phyloP scores from a whole-genome alignment of 2,329 filamentous ascomycete genomes.

The Mycocentrospora acerina region DNA sequence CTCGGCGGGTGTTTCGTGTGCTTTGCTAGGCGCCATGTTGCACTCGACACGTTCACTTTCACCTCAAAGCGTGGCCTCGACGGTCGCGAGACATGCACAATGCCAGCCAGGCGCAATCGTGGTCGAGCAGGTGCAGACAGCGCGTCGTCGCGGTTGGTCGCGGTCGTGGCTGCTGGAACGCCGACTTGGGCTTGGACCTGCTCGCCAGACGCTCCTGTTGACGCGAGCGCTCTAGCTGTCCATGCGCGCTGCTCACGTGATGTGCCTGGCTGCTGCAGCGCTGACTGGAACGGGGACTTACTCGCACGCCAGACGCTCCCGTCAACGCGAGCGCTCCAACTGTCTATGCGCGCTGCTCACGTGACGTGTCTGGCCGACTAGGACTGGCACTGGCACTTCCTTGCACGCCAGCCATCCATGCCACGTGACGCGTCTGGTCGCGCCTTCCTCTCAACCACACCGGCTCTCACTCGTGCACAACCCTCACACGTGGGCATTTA shows the following conservation, averaged over 20 bases:
- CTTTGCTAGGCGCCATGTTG: slow-evolving; percentile 49
- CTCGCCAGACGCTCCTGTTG: slow-evolving; percentile 28
- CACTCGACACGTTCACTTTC: slow-evolving; percentile 42
- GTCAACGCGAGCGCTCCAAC: slow-evolving; percentile 23
- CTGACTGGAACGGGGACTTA: too few relatives aligned
- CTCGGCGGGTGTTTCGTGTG: slow-evolving; percentile 50
- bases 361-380: too few relatives aligned
- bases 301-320: slow-evolving; percentile 29
- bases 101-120: slow-evolving; percentile 13
- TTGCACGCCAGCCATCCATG: slow-evolving; percentile 28
- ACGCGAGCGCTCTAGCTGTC: too few relatives aligned
- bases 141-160: slow-evolving; percentile 29
- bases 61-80: slow-evolving; percentile 15
- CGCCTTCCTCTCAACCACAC: slow-evolving; percentile 17
- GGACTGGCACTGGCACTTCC: too few relatives aligned
- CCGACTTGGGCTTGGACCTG: slow-evolving; percentile 13
- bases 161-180: slow-evolving; percentile 30
- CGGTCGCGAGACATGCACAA: slow-evolving; percentile 24
- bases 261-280: too few relatives aligned
- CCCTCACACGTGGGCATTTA: not conserved
- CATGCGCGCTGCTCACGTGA: too few relatives aligned
- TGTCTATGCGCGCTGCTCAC: too few relatives aligned
- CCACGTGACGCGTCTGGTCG: slow-evolving; percentile 22
- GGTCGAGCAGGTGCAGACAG: slow-evolving; percentile 20
- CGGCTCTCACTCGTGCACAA: not conserved